Conservation (phyloP, 2,329 filamentous ascomycete genomes). For the Fusarium mangiferae region DNA sequence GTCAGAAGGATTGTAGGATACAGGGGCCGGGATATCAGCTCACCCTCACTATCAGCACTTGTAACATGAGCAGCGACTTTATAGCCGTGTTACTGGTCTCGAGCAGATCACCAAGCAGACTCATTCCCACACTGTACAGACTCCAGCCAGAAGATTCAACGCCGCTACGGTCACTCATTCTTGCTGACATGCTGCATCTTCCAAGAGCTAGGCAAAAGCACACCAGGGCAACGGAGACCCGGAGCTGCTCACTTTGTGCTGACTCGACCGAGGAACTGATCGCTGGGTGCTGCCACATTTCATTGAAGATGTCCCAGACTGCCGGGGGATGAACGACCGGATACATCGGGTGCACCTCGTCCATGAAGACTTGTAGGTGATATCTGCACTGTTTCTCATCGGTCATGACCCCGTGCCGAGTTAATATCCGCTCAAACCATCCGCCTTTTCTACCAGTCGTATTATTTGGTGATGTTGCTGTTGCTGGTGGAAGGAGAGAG, state of each 20-base stretch:
- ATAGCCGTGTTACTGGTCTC: conserved; percentile 28
- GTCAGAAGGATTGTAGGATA: background rate
- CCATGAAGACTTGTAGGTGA: conserved; percentile 25
- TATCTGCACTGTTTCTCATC: conserved; percentile 24
- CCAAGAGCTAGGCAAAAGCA: conserved; percentile 33
- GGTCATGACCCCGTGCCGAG: conserved; percentile 11
- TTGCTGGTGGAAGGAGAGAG: background rate
- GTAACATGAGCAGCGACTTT: conserved; percentile 27
- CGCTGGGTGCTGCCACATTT: conserved; percentile 28
- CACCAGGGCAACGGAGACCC: conserved; percentile 26
- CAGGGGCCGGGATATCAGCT: background rate
- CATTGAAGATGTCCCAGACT: conserved; percentile 28
- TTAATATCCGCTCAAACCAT: conserved; percentile 22
- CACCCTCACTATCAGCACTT: conserved; percentile 25
- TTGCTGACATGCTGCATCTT: conserved; percentile 29
- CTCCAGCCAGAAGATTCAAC: conserved; percentile 32
- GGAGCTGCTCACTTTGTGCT: conserved; percentile 9
- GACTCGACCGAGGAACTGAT: conserved; percentile 7
- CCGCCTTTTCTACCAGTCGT: background rate
- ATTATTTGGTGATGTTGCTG: background rate
- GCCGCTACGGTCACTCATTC: conserved; percentile 22
- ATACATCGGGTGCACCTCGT: conserved; percentile 30
- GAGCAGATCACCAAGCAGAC: conserved; percentile 16
- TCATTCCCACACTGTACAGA: conserved; percentile 23
- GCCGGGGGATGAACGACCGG: conserved; percentile 20